Percentiles rank a stretch among this genome's conserved stretches.
Conservation (phyloP, 495 filamentous ascomycete genomes). For the Parachaetomium inaequale region DNA sequence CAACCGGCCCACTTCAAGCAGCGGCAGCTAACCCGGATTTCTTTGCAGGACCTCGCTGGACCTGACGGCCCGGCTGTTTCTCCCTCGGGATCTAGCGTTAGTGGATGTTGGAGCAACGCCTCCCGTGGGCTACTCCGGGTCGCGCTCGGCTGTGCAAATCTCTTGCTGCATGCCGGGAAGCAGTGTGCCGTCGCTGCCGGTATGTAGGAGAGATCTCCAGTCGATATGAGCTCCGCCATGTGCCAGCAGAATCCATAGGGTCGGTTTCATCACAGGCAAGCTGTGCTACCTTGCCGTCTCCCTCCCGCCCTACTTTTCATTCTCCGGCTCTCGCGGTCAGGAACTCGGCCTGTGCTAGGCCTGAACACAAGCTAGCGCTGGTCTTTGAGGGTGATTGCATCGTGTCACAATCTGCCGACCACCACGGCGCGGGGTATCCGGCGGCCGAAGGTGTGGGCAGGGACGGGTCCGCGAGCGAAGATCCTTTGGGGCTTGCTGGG, state of each 20-base stretch:
- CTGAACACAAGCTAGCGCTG: neutral
- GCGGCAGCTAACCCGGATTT: conserved; percentile 16
- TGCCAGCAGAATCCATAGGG: neutral
- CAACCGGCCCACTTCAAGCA: neutral
- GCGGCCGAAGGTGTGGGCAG: neutral
- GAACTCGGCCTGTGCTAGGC: neutral
- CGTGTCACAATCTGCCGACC: conserved; percentile 14
- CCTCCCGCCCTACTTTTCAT: neutral
- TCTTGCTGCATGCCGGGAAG: neutral
- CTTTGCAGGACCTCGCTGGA: neutral
- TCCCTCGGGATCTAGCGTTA: neutral
- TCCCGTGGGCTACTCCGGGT: neutral
- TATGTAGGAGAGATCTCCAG: neutral
- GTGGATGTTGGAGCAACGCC: neutral
- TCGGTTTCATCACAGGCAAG: neutral
- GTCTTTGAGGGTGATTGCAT: conserved; percentile 17
- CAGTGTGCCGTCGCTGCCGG: neutral
- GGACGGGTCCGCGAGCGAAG: neutral
- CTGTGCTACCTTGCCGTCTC: neutral
- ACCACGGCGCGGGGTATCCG: conserved; percentile 16
- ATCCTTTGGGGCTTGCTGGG: neutral
- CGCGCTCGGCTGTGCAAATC: neutral
- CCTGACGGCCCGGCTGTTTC: neutral
- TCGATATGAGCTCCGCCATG: neutral
- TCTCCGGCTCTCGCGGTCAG: neutral